phyloP scores from a whole-genome alignment of 306 rosid species.

The Neltuma alba region DNA sequence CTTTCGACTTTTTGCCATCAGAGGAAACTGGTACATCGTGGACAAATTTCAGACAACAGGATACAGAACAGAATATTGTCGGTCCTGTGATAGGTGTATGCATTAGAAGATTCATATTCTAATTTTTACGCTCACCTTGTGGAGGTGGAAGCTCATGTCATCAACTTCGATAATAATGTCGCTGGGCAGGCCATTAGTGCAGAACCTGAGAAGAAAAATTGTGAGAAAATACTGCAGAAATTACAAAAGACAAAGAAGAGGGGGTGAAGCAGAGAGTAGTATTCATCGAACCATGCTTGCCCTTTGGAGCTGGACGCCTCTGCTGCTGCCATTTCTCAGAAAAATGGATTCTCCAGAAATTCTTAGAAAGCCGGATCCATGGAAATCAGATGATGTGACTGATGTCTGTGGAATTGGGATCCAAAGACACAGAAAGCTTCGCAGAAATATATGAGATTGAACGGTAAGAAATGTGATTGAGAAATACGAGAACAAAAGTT shows the following conservation, averaged over 20 bases:
- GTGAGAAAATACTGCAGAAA: conserved; percentile 3
- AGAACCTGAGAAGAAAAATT: conserved; percentile 49
- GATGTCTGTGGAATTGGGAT: conserved; percentile 4
- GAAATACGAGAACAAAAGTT: background rate
- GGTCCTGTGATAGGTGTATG: background rate
- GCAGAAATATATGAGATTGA: background rate
- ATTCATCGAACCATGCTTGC: conserved; percentile 65
- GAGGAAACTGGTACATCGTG: conserved; percentile 53
- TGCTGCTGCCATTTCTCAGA: conserved; percentile 45
- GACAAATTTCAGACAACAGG: background rate
- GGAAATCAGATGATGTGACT: background rate
- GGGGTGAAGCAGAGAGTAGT: background rate
- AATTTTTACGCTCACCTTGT: conserved; percentile 50
- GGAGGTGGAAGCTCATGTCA: conserved; percentile 73
- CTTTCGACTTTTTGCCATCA: conserved; percentile 65
- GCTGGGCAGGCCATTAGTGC: conserved; percentile 73
- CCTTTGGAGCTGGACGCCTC: conserved; percentile 63
- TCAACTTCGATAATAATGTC: conserved; percentile 68
- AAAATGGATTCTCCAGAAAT: conserved; percentile 11
- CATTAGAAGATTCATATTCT: background rate
- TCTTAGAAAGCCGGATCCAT: conserved; percentile 13
- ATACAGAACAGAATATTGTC: conserved; percentile 2
- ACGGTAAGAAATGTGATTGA: background rate
- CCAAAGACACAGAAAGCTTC: background rate
- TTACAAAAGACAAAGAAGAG: background rate